Base-by-base conservation (phyloP, 441 rosid species). In the Arabidopsis hybrid region DNA sequence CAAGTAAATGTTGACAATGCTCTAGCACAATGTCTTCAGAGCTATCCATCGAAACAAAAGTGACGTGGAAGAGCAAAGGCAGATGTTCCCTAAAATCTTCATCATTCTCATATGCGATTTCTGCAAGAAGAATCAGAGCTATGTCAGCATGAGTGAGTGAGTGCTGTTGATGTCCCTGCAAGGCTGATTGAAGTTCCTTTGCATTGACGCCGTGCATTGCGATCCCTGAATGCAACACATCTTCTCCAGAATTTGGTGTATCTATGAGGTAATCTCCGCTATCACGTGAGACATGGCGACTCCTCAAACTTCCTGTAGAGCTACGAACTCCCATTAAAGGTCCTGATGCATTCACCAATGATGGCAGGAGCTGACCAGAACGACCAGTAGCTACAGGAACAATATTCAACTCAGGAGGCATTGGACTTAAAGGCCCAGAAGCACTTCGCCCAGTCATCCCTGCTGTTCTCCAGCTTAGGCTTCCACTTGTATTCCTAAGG, bases 161-260 rank as follows among this genome's bases (percentile, higher is more conserved):
- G 76, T 95, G 99, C 72, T 91, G 99, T 75, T 95, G 99, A 86
- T 95, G 99, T 74, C 99, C 99, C 80, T 91, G 98, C 83, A 95
- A 87, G 57, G 99, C 99, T 39, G 98, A 92, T 53, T 85, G 97
- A 79, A 95, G 98, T 82, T 95, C 99, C 84, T 91, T 95, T 65
- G 99, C 95, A 70, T 77, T 96, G 65, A 96, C 87, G 29, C 97
- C 98, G 60, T 85, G 96, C 80, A 74, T 84, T 36, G 85, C 88
- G 51, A 76, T 84, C 67, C 84, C 98, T 83, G 97, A 78, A 84
- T 87, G 98, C 81, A 90, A 80, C 64, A 88, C 89, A 66, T 93
- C 98, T 78, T 93, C 98, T 69, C 95, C 94, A 51, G 98, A 93
- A 77, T 91, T 93, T 58, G 98, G 98, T 42, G 98, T 96, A 84